Base-by-base conservation (phyloP, 441 rosid species). In the Adansonia grandidieri region DNA sequence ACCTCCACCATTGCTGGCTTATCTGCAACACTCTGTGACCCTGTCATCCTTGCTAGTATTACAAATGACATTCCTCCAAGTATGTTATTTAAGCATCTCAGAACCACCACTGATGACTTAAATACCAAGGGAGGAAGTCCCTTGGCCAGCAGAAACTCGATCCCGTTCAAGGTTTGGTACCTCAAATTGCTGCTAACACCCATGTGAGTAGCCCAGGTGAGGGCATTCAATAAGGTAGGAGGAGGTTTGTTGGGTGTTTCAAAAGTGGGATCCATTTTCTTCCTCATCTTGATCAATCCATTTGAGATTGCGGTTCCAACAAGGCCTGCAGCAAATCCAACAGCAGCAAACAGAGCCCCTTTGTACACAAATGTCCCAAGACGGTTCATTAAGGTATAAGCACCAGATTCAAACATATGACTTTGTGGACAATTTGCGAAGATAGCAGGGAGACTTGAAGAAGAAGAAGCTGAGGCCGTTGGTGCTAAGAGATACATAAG, bases 201-300 rank as follows among this genome's bases (percentile, higher is more conserved):
- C 99, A 97, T 95, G 68, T 97, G 99, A 9, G 84, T 37, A 0
- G 99, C 97, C 99, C 99, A 97, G 0, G 98, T 97, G 47, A 88
- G 14, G 0, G 99, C 93, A 60, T 92, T 97, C 73, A 97, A 84
- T 76, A 95, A 13, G 1, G 98, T 91, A 0, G 99, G 98, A 0
- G 99, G 99, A 5, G 99, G 78, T 84, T 92, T 95, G 79, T 97
- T 97, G 0, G 95, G 98, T 0, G 99, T 88, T 78, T 93, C 97
- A 11, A 97, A 97, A 24, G 9, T 70, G 2, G 98, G 99, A 57
- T 97, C 98, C 97, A 97, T 92, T 86, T 88, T 93, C 90, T 93
- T 95, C 96, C 98, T 95, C 90, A 88, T 45, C 67, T 82, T 73
- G 47, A 97, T 90, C 91, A 95, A 80, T 47, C 98, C 97, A 45